A percentile compares a stretch with the other conserved stretches of the same genome.
Evolutionary conservation across 2,329 filamentous ascomycete genomes (phyloP).

Genomic region (Talaromyces sp.): DNA sequence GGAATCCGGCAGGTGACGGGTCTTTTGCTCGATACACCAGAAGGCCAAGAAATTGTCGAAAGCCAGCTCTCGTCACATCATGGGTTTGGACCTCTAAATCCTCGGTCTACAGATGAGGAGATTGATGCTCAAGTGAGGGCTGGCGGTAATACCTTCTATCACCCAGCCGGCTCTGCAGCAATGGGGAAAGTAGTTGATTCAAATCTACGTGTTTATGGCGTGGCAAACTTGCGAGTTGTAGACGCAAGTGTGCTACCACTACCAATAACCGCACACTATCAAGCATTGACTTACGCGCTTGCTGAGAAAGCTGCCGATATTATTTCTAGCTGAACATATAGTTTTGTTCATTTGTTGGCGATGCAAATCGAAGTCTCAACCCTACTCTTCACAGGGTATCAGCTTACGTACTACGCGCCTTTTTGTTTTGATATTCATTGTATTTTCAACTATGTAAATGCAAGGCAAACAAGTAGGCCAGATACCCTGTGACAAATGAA

Average conservation of each 20-base stretch:
- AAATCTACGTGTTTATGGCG: slow-evolving; percentile 20
- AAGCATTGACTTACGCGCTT: slow-evolving; percentile 24
- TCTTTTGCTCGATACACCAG: slow-evolving; percentile 19
- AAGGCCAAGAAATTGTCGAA: slow-evolving; percentile 20
- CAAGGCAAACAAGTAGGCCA: not conserved
- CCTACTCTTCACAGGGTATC: too few relatives aligned
- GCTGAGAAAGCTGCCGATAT: slow-evolving; percentile 15
- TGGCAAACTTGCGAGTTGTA: slow-evolving; percentile 24
- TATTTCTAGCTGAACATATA: not conserved
- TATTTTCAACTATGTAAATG: not conserved
- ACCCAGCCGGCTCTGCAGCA: slow-evolving; percentile 21
- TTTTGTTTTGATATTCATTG: too few relatives aligned
- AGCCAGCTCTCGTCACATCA: slow-evolving; percentile 20
- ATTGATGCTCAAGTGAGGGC: slow-evolving; percentile 23
- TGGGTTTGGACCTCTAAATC: slow-evolving; percentile 14
- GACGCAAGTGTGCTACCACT: slow-evolving; percentile 28
- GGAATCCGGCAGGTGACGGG: not conserved
- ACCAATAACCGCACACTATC: slow-evolving; percentile 22
- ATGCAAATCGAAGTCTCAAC: too few relatives aligned
- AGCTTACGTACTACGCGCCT: too few relatives aligned
- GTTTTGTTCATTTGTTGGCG: not conserved
- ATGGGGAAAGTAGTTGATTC: slow-evolving; percentile 22
- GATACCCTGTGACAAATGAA: not conserved
- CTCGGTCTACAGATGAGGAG: slow-evolving; percentile 23
- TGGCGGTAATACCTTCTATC: slow-evolving; percentile 19